Evolutionary conservation across 2,329 filamentous ascomycete species (phyloP), one percentile per base, ranked within the genome.

Genomic region (Aspergillus sp.): DNA sequence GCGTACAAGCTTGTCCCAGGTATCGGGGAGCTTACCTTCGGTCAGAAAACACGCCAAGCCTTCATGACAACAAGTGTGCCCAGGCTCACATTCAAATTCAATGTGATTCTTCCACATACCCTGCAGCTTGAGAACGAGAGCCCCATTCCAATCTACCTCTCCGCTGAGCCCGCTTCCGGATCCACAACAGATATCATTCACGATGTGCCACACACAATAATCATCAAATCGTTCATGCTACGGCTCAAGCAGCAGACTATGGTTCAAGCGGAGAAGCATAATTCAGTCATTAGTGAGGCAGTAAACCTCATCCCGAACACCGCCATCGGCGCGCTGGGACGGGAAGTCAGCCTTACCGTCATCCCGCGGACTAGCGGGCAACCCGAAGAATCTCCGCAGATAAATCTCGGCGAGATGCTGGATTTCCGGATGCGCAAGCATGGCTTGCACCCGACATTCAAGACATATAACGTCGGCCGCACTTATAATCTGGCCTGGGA

Each of bases 391-490:
- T 13, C 23, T 13, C 8, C 15, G 7, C 41, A 28, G 34, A 17
- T 59, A 5, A 34, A 46, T 3, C 11, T 59, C 7, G 57, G 50
- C 17, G 50, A 59, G 19, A 48, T 59, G 11, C 31, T 59, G 19
- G 23, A n/a, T 15, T 23, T 59, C 22, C 28, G 43, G n/a, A n/a
- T 54, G 30, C 15, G 30, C 13, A 7, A 13, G 30, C 11, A 15
- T 17, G 19, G 17, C n/a, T 6, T 59, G 7, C 30, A 54, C 7
- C 57, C 57, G 8, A 31, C 41, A n/a, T 53, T 59, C 17, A 30
- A n/a, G 23, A 59, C 57, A 22, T 59, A 59, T 43, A 59, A 59
- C 25, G 38, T 59, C 9, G 17, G 17, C 13, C 57, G 43, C 17
- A 41, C 38, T 11, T 23, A 59, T 43, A 8, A 38, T 5, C 17